Conservation (phyloP, 768 basidiomycete genomes). For the Calocybe gangraenosa region DNA sequence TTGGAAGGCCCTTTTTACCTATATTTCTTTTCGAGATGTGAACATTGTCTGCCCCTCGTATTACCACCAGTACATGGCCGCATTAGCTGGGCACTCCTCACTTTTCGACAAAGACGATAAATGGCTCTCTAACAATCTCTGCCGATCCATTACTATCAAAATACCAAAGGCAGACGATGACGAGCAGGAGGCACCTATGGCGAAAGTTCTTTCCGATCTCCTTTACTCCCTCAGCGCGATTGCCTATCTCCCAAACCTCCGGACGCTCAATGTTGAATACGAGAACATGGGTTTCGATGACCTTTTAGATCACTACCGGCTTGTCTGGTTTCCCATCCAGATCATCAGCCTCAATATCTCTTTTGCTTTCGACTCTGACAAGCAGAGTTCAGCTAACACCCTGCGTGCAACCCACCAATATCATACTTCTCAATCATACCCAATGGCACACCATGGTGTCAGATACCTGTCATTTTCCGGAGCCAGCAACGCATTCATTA, state of each 20-base stretch:
- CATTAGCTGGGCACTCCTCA: slow-evolving; percentile 7
- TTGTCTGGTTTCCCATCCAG: slow-evolving; percentile 17
- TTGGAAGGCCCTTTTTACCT: slow-evolving; percentile 26
- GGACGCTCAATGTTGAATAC: slow-evolving; percentile 18
- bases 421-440: neutral
- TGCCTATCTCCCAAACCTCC: slow-evolving; percentile 17
- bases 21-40: slow-evolving; percentile 26
- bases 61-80: slow-evolving; percentile 9
- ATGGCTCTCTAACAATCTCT: slow-evolving; percentile 3
- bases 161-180: slow-evolving; percentile 7
- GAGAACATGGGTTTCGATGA: slow-evolving; percentile 17
- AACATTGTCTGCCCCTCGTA: slow-evolving; percentile 27
- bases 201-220: slow-evolving; percentile 16
- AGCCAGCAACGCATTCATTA: slow-evolving; percentile 8
- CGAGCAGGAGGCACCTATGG: slow-evolving; percentile 7
- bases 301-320: slow-evolving; percentile 18
- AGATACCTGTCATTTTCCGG: slow-evolving; percentile 3
- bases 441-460: no score
- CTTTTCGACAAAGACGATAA: neutral
- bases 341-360: slow-evolving; percentile 19
- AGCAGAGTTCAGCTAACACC: neutral
- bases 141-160: slow-evolving; percentile 10
- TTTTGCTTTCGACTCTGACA: slow-evolving; percentile 7
- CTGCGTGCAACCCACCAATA: neutral
- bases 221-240: slow-evolving; percentile 16